Evolutionary conservation across 1,284 basidiomycete species (phyloP), one percentile per base, ranked within the genome.

Genomic region (Bothia castanella): DNA sequence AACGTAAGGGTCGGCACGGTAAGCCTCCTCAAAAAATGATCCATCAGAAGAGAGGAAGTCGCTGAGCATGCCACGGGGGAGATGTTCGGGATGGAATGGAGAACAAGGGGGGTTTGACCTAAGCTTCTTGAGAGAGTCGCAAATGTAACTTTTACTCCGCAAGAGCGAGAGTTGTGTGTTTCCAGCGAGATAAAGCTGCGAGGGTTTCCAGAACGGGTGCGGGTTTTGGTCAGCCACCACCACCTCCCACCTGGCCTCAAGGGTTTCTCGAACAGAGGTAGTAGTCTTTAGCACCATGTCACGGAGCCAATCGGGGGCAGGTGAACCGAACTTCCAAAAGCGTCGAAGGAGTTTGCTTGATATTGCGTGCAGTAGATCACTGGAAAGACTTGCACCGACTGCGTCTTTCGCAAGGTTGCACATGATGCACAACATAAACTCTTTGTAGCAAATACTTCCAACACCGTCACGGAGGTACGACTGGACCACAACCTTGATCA

Each of bases 401-500:
- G 31, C 31, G 31, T 32, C 31, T 16, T 16, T 32, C 31, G 31
- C 31, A 32, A 32, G 31, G 5, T 32, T 14, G 31, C 14, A 32
- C 31, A 32, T 32, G 14, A 32, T 14, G 16, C 16, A 12, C 31
- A 32, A n/a, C 14, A 32, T 16, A 12, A n/a, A 32, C 31, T 16
- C 31, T 32, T 32, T 32, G 14, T 32, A 32, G 4, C 16, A n/a
- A 16, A 16, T n/a, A 32, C 16, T 6, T 41, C 56, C 34, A 16
- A 37, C 16, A 13, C 68, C 56, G 1, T 65, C 63, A 37, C 71
- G 70, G 10, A 70, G 67, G 36, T 23, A 29, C 2, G 42, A 36
- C 72, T 67, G 57, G 34, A 53, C 21, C 0, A 37, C 30, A 11
- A 79, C 71, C 9, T 74, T 72, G 29, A 77, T 59, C n/a, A 76